Evolutionary conservation across 371 early-diverging fungal species (phyloP).

Genomic region (Syncephalis fuscata): DNA sequence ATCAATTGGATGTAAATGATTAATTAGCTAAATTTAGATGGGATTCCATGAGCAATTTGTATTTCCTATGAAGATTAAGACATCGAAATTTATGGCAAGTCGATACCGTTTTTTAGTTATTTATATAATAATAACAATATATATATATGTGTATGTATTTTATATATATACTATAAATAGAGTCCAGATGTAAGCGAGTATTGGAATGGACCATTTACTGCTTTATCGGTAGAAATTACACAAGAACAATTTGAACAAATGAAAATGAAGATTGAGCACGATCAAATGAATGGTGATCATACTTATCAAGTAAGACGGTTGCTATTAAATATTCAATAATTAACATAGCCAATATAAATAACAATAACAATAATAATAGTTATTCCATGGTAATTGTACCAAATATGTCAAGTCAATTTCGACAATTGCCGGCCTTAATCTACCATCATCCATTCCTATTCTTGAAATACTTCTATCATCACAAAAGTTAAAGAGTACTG

Average conservation of each 20-base stretch:
- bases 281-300: conserved; percentile 3
- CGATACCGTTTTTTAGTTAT: too few relatives aligned
- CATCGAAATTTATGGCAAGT: conserved; percentile 5
- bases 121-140: too few relatives aligned
- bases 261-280: conserved; percentile 5
- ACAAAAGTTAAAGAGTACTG: neutral
- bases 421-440: conserved; percentile 2
- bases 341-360: neutral
- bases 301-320: conserved; percentile 3
- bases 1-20: neutral
- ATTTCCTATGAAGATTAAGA: conserved; percentile 6
- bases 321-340: neutral
- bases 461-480: neutral
- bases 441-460: conserved; percentile 3
- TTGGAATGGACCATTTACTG: conserved; percentile 6
- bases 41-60: conserved; percentile 5
- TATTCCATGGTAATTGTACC: conserved; percentile 8
- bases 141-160: too few relatives aligned
- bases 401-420: conserved; percentile 3
- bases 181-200: conserved; percentile 5
- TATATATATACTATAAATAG: too few relatives aligned
- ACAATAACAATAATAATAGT: neutral
- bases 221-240: conserved; percentile 5
- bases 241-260: conserved; percentile 3
- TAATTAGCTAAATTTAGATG: neutral